Evolutionary conservation across 495 filamentous ascomycete genomes (phyloP).

Genomic region (Bryoglossum gracile): DNA sequence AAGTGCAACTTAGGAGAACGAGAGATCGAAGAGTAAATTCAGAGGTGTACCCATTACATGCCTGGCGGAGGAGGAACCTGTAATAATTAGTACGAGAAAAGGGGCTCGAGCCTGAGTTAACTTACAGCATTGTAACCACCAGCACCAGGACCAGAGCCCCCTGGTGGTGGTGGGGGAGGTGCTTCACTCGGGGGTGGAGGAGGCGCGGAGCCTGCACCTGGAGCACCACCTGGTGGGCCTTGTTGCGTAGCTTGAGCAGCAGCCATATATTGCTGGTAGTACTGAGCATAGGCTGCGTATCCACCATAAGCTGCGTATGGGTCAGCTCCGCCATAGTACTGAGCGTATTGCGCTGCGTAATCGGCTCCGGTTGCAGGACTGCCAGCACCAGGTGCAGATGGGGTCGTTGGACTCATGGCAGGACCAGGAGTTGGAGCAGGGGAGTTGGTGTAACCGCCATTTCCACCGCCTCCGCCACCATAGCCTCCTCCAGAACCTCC

Average conservation of each 20-base stretch:
- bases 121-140: constrained; percentile 64
- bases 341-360: constrained; percentile 78
- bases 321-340: constrained; percentile 69
- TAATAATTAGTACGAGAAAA: constrained; percentile 17
- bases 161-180: constrained; percentile 50
- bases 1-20: not conserved
- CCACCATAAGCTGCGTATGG: constrained; percentile 93
- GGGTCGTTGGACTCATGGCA: constrained; percentile 28
- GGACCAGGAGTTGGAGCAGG: constrained; percentile 31
- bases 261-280: constrained; percentile 55
- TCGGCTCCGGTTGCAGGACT: constrained; percentile 37
- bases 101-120: constrained; percentile 5
- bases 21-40: not conserved
- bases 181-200: constrained; percentile 54
- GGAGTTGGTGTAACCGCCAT: constrained; percentile 37
- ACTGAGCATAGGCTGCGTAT: constrained; percentile 66
- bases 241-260: constrained; percentile 44
- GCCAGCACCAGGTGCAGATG: constrained; percentile 30
- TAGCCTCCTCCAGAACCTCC: constrained; percentile 30
- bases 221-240: constrained; percentile 20
- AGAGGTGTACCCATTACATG: no score
- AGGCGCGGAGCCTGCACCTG: constrained; percentile 41
- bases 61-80: constrained; percentile 52
- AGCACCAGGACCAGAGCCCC: constrained; percentile 43
- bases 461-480: constrained; percentile 27